These are phyloP conservation scores for Arthrobotrys entomopaga DNA, from an alignment of 2,329 filamentous ascomycete species.

Conservation along the genomic window DNA sequence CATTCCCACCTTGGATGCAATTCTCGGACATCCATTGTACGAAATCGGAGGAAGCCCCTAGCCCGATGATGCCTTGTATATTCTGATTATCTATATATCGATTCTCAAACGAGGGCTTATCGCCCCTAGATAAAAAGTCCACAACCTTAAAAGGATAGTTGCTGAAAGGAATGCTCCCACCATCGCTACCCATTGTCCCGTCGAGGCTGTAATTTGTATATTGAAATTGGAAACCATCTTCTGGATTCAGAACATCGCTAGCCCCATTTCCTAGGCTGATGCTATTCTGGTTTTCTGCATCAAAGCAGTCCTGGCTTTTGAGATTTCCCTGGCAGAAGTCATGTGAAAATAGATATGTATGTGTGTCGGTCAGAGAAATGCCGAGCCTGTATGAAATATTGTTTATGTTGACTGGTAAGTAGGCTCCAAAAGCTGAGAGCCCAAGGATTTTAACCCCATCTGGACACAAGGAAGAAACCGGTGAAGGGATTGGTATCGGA, in stretches of 20 bases:
- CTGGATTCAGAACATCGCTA: background rate
- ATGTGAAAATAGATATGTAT: conserved; percentile 34
- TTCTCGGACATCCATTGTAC: conserved; percentile 11
- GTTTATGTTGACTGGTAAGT: conserved; percentile 24
- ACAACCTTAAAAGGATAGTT: conserved; percentile 27
- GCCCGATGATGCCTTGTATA: conserved; percentile 37
- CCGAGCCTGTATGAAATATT: conserved; percentile 20
- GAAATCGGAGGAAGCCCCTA: conserved; percentile 20
- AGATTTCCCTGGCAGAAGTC: conserved; percentile 10
- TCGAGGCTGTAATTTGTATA: no score
- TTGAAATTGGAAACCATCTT: conserved; percentile 1
- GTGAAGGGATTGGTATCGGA: background rate
- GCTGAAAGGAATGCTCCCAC: background rate
- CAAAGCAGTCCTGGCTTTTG: no score
- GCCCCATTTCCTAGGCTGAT: no score
- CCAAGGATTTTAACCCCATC: conserved; percentile 10
- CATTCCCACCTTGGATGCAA: conserved; percentile 16
- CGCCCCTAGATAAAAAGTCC: background rate
- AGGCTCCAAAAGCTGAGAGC: conserved; percentile 20
- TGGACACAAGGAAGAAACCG: conserved; percentile 8
- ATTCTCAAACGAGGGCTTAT: background rate
- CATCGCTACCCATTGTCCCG: background rate
- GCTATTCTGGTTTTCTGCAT: no score
- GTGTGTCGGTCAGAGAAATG: conserved; percentile 21
- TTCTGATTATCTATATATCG: background rate